Conservation (phyloP, 371 early-diverging fungal species). For the Blakeslea trispora region DNA sequence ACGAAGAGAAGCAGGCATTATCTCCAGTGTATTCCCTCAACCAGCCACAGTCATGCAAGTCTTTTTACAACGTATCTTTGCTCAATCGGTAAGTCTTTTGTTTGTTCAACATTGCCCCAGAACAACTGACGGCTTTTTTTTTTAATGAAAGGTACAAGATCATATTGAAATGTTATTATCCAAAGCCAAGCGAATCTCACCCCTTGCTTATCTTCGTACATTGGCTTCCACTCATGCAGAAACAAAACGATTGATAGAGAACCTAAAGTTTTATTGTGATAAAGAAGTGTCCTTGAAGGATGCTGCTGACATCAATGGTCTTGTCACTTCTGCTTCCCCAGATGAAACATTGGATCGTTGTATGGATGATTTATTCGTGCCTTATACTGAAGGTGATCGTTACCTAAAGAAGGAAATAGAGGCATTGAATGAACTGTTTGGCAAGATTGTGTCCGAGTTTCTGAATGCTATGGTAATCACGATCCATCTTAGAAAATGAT, state of each 20-base stretch:
- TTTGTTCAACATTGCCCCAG: no score
- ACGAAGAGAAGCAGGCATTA: slow-evolving; percentile 84
- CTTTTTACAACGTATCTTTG: slow-evolving; percentile 93
- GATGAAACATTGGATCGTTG: slow-evolving; percentile 81
- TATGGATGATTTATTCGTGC: slow-evolving; percentile 93
- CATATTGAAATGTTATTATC: slow-evolving; percentile 79
- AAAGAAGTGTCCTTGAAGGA: slow-evolving; percentile 53
- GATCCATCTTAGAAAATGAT: no score
- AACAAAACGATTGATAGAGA: slow-evolving; percentile 73
- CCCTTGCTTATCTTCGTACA: slow-evolving; percentile 78
- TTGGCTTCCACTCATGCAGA: slow-evolving; percentile 77
- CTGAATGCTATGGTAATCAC: slow-evolving; percentile 44
- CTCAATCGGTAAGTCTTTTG: slow-evolving; percentile 95
- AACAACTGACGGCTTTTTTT: no score
- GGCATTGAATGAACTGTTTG: slow-evolving; percentile 67
- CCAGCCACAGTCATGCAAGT: slow-evolving; percentile 88
- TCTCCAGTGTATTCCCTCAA: slow-evolving; percentile 93
- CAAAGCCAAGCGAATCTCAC: slow-evolving; percentile 69
- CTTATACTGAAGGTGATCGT: slow-evolving; percentile 87
- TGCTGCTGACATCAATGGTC: slow-evolving; percentile 29
- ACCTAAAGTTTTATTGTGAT: slow-evolving; percentile 63
- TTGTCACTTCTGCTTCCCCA: slow-evolving; percentile 48
- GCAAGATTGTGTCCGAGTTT: slow-evolving; percentile 51
- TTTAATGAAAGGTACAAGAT: slow-evolving; percentile 77
- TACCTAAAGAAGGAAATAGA: slow-evolving; percentile 79